Evolutionary conservation across 345 rosid species (phyloP).

Genomic region (Excoecaria agallocha): DNA sequence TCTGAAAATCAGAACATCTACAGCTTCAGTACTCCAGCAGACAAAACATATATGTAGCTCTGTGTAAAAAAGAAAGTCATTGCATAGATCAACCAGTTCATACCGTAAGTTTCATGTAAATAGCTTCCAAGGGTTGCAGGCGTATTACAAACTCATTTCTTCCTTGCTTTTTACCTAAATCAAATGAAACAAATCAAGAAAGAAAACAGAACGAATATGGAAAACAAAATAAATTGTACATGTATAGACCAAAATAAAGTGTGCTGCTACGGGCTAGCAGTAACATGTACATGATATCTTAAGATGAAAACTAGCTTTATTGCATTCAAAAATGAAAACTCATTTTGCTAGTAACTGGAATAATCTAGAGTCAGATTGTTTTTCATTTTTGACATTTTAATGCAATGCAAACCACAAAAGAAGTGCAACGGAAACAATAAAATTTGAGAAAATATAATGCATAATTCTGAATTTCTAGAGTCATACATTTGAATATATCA

Average conservation of each 20-base stretch:
- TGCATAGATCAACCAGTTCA: neutral
- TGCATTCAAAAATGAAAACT: neutral
- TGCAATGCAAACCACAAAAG: slow-evolving; percentile 5
- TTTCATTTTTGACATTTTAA: slow-evolving; percentile 9
- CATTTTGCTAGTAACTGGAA: neutral
- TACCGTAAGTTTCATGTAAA: slow-evolving; percentile 97
- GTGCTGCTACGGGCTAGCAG: slow-evolving; percentile 1
- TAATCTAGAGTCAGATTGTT: neutral
- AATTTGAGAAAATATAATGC: neutral
- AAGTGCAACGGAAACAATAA: slow-evolving; percentile 1
- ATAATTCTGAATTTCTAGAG: slow-evolving; percentile 10
- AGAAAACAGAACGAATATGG: neutral
- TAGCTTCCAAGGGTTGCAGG: slow-evolving; percentile 94
- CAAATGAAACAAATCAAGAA: slow-evolving; percentile 14
- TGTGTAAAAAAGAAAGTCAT: neutral
- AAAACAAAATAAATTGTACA: neutral
- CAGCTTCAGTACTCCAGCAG: neutral
- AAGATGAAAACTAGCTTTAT: neutral
- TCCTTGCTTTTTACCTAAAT: slow-evolving; percentile 83
- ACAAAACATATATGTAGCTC: neutral
- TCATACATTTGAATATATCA: slow-evolving; percentile 84
- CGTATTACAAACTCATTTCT: slow-evolving; percentile 98
- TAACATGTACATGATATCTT: neutral
- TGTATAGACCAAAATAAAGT: neutral
- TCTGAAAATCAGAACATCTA: slow-evolving; percentile 1